Evolutionary conservation across 1,284 basidiomycete species (phyloP), one percentile per base, ranked within the genome.

Genomic region (Waitea zeae): DNA sequence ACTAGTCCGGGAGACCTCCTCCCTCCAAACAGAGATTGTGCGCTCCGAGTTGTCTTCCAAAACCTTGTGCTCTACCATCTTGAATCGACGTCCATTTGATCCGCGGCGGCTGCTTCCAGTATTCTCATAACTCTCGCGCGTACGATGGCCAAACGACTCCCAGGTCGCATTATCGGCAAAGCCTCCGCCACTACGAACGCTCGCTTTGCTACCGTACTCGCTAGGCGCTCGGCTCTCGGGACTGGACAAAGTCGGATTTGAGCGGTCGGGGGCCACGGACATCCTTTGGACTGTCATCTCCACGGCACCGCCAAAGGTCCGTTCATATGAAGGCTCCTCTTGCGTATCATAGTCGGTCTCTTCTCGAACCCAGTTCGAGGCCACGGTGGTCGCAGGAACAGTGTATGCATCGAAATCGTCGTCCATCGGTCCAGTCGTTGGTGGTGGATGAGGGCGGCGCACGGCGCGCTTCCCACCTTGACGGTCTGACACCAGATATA

Each of bases 11-110:
- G 53, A 53, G 14, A 58, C 54, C 2, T 44, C 42, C 43, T 58
- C 54, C 30, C 56, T 46, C 56, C 56, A 58, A 4, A 56, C 38
- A 17, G 56, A 51, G 38, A 58, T 54, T 13, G 52, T 57, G 30
- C 51, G 48, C 33, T 47, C 38, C 11, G 54, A 52, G 26, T 48
- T 49, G 40, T 57, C 54, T 42, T 56, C 53, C 26, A 53, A 36
- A 18, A 56, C 45, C 17, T 43, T 45, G 36, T 52, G 45, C 42
- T 56, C 49, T 17, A 56, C 52, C 17, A 57, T 7, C n/a, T n/a
- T n/a, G n/a, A n/a, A n/a, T n/a, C n/a, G n/a, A n/a, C n/a, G n/a
- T n/a, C n/a, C n/a, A n/a, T n/a, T n/a, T n/a, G n/a, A n/a, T n/a
- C n/a, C n/a, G 7, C 22, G 22, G 22, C 22, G 22, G n/a, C n/a